Evolutionary conservation across 139 green algal genomes (phyloP), one percentile per base, ranked within the genome.

Genomic region (Penium margaritaceum): DNA sequence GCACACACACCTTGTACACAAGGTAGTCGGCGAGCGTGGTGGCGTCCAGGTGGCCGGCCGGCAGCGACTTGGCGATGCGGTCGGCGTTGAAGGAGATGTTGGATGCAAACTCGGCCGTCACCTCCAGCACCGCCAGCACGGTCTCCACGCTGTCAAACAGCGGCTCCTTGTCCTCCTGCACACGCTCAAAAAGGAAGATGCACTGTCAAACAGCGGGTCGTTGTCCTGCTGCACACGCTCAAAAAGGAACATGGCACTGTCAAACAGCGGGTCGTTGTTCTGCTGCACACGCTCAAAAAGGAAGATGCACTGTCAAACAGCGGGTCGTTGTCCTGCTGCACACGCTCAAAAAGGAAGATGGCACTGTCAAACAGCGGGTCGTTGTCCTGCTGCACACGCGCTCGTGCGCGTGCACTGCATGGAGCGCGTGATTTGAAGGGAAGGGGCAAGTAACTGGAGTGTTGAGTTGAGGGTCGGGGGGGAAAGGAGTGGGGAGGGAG

Each of bases 1-100:
- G 5, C 19, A 73, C 62, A 5, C 9, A 34, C 72, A 79, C 72
- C 85, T 97, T 97, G 79, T 95, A 88, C 35, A 99, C 95, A 3
- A 99, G 90, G 87, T 99, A 99, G 87, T 99, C 95, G 7, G 95
- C 95, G 55, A 99, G 83, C 70, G 97, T 94, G 12, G 95, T 99
- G 54, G 95, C 95, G 35, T 97, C 87, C 91, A 99, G 62, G 66
- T 84, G 70, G 32, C 76, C 78, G 6, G 47, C 68, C 35, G 67
- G 58, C 9, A 84, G 72, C 17, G 74, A 82, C 83, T 53, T 68
- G 35, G 85, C 71, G 89, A 99, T 96, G 24, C 74, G 80, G 9
- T 96, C 90, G 1, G 87, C 87, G 57, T 90, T 85, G 84, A 97
- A 95, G 29, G 78, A 88, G 38, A 97, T 62, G 19, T 92, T 98